A percentile compares a stretch with the other conserved stretches of the same genome.
phyloP scores from a whole-genome alignment of 345 rosid species.

The Camelina neglecta region DNA sequence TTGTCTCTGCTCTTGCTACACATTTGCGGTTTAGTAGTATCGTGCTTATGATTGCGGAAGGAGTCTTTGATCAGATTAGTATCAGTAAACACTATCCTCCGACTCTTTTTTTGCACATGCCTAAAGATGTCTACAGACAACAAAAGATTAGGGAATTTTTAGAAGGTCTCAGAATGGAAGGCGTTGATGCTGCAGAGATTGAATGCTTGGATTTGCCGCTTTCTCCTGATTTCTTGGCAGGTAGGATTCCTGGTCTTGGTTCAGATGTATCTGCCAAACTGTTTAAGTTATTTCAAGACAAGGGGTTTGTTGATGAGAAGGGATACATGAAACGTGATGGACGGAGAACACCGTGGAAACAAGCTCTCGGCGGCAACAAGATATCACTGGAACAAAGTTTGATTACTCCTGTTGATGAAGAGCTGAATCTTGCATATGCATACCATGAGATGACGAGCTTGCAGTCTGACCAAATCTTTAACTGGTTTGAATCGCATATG shows the following conservation, averaged over 20 bases:
- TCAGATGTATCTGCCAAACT: conserved; percentile 54
- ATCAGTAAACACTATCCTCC: conserved; percentile 68
- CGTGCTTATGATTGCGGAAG: conserved; percentile 87
- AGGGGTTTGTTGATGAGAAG: conserved; percentile 68
- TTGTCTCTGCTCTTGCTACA: conserved; percentile 75
- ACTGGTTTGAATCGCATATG: conserved; percentile 92
- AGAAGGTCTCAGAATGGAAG: conserved; percentile 58
- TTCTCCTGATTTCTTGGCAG: conserved; percentile 56
- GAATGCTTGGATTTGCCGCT: conserved; percentile 74
- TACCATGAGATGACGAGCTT: conserved; percentile 94
- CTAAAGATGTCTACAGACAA: conserved; percentile 69
- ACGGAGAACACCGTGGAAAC: conserved; percentile 68
- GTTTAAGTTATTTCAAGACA: conserved; percentile 57
- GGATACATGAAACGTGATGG: conserved; percentile 86
- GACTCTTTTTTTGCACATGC: conserved; percentile 93
- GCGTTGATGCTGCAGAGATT: conserved; percentile 77
- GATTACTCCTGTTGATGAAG: conserved; percentile 80
- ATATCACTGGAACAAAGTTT: conserved; percentile 53
- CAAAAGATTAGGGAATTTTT: conserved; percentile 65
- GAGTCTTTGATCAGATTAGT: conserved; percentile 65
- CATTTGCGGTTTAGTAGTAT: conserved; percentile 69
- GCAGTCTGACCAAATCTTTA: conserved; percentile 79
- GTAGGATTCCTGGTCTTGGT: conserved; percentile 68
- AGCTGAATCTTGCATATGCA: conserved; percentile 91
- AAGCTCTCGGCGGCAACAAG: conserved; percentile 50